Evolutionary conservation across 2,329 filamentous ascomycete genomes (phyloP), one percentile per base, ranked within the genome.

Genomic region (Ophiognomonia clavigignenti-juglandacearum): DNA sequence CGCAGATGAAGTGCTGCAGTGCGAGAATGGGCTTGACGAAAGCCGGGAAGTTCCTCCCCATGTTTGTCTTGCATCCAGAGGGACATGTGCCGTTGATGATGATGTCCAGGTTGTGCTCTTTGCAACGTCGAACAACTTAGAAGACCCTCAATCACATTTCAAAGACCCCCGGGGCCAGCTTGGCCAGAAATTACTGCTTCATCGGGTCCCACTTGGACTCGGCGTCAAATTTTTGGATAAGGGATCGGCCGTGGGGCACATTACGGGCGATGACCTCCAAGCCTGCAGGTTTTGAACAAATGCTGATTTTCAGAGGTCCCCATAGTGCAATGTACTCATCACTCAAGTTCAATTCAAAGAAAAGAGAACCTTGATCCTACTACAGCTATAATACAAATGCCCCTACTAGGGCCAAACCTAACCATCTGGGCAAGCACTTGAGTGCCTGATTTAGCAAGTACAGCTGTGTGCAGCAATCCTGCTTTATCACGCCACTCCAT

Each of bases 61-160:
- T 59, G 10, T 65, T 62, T 4, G 70, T 69, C 16, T 53, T 59
- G 52, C 69, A 73, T 24, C 71, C 56, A 1, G 70, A 71, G 2
- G 71, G 71, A 48, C 68, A 72, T 4, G 64, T 59, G 0, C 69
- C 68, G 38, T 70, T 73, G 48, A 73, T 61, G 29, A 73, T 64
- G 8, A 74, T 47, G 3, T 50, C 40, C n/a, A 35, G 38, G 10
- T 47, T 61, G 7, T 62, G 38, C 22, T 42, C 37, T 9, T 34
- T 39, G 14, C 18, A 59, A 4, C 64, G 51, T 2, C 61, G 60
- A 6, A 68, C 65, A n/a, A n/a, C n/a, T n/a, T n/a, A n/a, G n/a
- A 3, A 71, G 54, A 8, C 57, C 64, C 42, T 68, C 67, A 29
- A 69, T 57, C 16, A 62, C 63, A 45, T 67, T 70, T 53, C 71